Evolutionary conservation across 345 rosid genomes (phyloP).

Genomic region (Durio zibethinus): DNA sequence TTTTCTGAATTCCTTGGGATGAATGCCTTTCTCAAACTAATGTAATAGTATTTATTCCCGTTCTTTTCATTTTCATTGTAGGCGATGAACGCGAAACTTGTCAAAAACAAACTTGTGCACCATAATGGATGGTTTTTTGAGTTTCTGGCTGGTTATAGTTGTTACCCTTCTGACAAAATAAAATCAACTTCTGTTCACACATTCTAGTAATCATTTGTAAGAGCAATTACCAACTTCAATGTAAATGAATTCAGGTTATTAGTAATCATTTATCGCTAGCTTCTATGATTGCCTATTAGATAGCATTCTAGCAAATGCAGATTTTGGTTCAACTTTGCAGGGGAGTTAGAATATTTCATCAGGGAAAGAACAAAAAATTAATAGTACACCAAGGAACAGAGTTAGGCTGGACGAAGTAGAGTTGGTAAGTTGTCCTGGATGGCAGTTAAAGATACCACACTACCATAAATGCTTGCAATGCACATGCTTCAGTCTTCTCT

Average conservation of each 20-base stretch:
- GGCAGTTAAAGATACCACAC: constrained; percentile 15
- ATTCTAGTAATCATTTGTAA: not conserved
- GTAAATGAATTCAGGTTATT: not conserved
- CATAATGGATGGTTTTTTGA: not conserved
- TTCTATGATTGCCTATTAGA: not conserved
- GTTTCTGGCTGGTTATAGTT: not conserved
- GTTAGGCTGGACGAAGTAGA: not conserved
- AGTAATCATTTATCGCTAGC: too few species aligned
- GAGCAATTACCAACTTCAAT: not conserved
- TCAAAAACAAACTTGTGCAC: not conserved
- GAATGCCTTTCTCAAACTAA: not conserved
- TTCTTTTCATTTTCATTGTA: not conserved
- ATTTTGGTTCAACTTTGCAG: not conserved
- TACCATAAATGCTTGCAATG: constrained; percentile 4
- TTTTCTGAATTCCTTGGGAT: not conserved
- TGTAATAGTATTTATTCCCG: not conserved
- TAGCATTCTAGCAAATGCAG: not conserved
- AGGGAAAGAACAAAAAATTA: not conserved
- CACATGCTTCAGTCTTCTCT: constrained; percentile 20
- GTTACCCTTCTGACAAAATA: not conserved
- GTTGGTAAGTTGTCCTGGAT: constrained; percentile 18
- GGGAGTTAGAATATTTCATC: not conserved
- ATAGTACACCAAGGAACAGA: constrained; percentile 4
- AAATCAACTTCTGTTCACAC: not conserved
- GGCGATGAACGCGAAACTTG: not conserved